These are phyloP conservation scores for Boletus sensibilis DNA, from an alignment of 768 basidiomycete genomes.

Conservation along the genomic window DNA sequence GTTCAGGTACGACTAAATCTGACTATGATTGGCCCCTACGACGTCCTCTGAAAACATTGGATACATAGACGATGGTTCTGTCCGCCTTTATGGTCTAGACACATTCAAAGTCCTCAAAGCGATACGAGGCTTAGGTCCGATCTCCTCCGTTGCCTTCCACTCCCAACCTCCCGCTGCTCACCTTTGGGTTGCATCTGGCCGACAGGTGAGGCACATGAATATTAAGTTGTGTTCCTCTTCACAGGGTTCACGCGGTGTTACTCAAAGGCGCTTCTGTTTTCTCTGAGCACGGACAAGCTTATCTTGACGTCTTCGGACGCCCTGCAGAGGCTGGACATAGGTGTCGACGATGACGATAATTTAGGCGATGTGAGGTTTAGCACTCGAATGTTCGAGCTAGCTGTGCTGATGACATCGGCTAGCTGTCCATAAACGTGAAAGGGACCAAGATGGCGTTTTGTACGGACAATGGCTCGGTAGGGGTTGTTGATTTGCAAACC, in stretches of 20 bases:
- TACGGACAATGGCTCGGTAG: conserved; percentile 67
- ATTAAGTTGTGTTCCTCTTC: background rate
- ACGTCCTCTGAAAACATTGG: conserved; percentile 1
- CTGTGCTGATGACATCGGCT: conserved; percentile 38
- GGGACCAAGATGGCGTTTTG: conserved; percentile 60
- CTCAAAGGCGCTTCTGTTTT: conserved; percentile 37
- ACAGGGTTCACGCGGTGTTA: background rate
- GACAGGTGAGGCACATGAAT: conserved; percentile 39
- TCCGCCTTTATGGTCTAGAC: conserved; percentile 64
- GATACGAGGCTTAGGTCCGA: conserved; percentile 55
- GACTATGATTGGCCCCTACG: background rate
- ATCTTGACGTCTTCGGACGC: conserved; percentile 56
- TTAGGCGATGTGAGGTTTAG: conserved; percentile 61
- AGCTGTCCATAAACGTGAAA: conserved; percentile 64
- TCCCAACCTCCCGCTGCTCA: conserved; percentile 42
- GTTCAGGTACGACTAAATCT: conserved; percentile 49
- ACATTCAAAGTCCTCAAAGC: conserved; percentile 63
- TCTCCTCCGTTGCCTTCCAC: conserved; percentile 60
- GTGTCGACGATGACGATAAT: conserved; percentile 52
- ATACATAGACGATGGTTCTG: conserved; percentile 61
- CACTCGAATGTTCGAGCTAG: background rate
- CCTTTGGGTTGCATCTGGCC: conserved; percentile 68
- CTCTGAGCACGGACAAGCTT: conserved; percentile 49
- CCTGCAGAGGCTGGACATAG: conserved; percentile 42
- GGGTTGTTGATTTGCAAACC: conserved; percentile 58